Evolutionary conservation across 75 land plant genomes (phyloP).

Genomic region (Picea glauca): DNA sequence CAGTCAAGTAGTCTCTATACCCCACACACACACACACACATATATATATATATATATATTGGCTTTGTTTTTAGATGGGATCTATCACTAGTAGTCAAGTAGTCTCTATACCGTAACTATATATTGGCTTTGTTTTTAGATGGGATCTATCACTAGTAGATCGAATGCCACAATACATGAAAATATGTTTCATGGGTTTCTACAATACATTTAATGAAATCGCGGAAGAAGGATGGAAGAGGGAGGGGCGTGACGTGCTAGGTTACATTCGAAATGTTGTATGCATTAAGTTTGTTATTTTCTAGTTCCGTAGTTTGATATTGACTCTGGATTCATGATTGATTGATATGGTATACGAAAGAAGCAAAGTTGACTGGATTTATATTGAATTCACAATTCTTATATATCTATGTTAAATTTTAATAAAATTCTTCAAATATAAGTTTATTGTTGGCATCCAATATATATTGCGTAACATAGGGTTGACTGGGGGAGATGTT

Average conservation of each 20-base stretch:
- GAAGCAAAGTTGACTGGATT: too few relatives aligned
- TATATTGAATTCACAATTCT: too few relatives aligned
- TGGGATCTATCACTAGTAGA: conserved; percentile 28
- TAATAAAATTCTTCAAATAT: too few relatives aligned
- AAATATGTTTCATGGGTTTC: conserved; percentile 27
- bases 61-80: conserved; percentile 33
- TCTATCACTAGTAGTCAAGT: neutral
- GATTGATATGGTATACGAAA: neutral
- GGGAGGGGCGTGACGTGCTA: conserved; percentile 15
- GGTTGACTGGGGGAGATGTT: too few relatives aligned
- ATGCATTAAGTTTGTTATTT: neutral
- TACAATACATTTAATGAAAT: conserved; percentile 27
- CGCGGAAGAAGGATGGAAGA: conserved; percentile 15
- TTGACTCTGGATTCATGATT: neutral
- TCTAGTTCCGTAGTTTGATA: neutral
- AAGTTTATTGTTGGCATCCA: too few relatives aligned
- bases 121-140: conserved; percentile 13
- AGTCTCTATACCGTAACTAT: too few relatives aligned
- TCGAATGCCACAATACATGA: conserved; percentile 21
- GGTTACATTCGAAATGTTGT: neutral
- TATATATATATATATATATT: too few relatives aligned
- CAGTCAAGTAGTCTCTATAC: too few relatives aligned
- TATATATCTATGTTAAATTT: too few relatives aligned
- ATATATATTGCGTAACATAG: too few relatives aligned
- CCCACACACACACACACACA: too few relatives aligned